Evolutionary conservation across 2,329 filamentous ascomycete species (phyloP), one percentile per base, ranked within the genome.

Genomic region (Penicillium hesseltinei): DNA sequence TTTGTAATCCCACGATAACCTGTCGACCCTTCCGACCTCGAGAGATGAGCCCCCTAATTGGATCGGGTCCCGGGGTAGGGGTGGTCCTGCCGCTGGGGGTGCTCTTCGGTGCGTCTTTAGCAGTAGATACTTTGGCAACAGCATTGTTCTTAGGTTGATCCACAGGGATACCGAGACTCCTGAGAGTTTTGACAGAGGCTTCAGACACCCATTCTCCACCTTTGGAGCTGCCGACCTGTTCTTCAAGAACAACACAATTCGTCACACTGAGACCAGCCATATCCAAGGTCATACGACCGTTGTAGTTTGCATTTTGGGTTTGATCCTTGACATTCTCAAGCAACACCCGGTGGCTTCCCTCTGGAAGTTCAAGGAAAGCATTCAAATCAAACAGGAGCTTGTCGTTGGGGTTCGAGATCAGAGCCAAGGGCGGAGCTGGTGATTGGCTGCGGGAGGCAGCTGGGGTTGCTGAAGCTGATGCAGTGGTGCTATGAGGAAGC

Each of bases 181-280:
- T 73, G 13, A 75, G 63, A 51, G 75, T 76, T 60, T 76, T 75
- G 60, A 72, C 73, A 47, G 75, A 76, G 21, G 69, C 74, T 56
- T 81, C 82, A 1, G 83, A 84, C 5, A 79, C 71, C 74, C 82
- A 87, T 60, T 86, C 83, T 19, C 81, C 81, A 48, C 80, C 80
- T 13, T 68, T 78, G 40, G 77, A 43, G 17, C 62, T 79, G 13
- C 84, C 82, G 46, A 88, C 80, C 60, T 87, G 82, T 71, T 96
- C 91, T 71, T 97, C 93, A 5, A 97, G 78, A n/a, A 96, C 85
- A 49, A 97, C 81, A 4, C 87, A 85, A 68, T 90, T 86, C 60
- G 91, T 87, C 33, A 85, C 84, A n/a, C 82, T 84, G 23, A 97
- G 79, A 2, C 87, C 87, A 49, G 86, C 82, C 53, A 85, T 77